Evolutionary conservation across 805 yeast species (phyloP), one percentile per base, ranked within the genome.

Genomic region (Scheffersomyces ergatensis): DNA sequence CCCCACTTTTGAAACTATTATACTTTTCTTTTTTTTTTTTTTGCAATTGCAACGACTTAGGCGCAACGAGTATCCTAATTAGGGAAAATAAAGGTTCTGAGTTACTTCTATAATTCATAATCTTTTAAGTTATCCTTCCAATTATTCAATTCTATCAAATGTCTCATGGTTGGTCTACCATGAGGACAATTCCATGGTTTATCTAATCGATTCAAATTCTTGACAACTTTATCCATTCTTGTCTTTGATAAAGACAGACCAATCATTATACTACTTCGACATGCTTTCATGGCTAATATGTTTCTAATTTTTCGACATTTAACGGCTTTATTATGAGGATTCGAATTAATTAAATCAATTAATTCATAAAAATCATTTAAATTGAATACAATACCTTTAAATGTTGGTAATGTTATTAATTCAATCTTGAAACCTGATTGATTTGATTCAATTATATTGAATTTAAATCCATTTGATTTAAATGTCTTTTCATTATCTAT

Each of bases 111-210:
- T 33, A 44, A 19, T 21, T 37, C 36, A 40, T 55, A 57, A 38
- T 57, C 60, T 16, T 38, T n/a, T 24, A 16, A 43, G 20, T 40
- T 46, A 17, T 40, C 17, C 31, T 41, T 38, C 49, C 49, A 46
- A 16, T 48, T 39, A 17, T 57, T 50, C 24, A 83, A 54, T 41
- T 86, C 89, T 44, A 83, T 78, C 43, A 92, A 68, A 61, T 92
- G 97, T 40, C 99, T 74, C 85, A 93, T 81, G 1, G 99, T 93
- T 0, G 99, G 99, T 47, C 99, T 70, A 0, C 99, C 99, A 63
- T 93, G 99, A 0, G 99, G 99, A 55, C 89, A 82, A 51, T 83
- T 85, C 99, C 99, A 93, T 0, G 99, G 99, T 56, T 88, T 87
- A 46, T 89, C 90, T 29, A 93, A 68, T 0, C 60, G 66, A 11